phyloP scores from a whole-genome alignment of 495 filamentous ascomycete genomes.

The Tuber melanosporum region DNA sequence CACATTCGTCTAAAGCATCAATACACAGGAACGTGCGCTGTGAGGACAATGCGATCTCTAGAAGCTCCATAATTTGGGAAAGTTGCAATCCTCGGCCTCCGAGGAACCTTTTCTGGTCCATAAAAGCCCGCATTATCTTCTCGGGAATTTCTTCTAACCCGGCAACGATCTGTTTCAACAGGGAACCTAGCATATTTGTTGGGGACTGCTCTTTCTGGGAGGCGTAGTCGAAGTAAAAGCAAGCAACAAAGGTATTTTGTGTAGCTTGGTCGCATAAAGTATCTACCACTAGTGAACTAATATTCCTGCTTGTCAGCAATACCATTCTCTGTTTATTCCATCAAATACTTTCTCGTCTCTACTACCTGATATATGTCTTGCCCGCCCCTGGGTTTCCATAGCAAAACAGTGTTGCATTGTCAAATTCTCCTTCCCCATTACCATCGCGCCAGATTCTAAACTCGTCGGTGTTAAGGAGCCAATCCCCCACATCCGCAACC shows the following conservation, averaged over 20 bases:
- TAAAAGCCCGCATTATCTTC: not conserved
- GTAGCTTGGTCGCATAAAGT: not conserved
- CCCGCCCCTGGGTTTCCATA: not conserved
- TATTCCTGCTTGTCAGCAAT: not conserved
- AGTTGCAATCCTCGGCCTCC: not conserved
- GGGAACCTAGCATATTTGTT: not conserved
- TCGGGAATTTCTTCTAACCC: not conserved
- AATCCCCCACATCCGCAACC: not conserved
- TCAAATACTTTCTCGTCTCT: not conserved
- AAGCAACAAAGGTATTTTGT: not conserved
- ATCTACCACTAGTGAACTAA: slow-evolving; percentile 1
- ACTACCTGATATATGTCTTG: not conserved
- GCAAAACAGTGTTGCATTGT: not conserved
- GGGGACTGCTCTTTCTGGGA: not conserved
- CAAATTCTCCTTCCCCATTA: not conserved
- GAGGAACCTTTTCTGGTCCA: not conserved
- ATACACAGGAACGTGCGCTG: not conserved
- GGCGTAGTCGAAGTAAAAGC: not conserved
- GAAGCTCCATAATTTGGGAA: not conserved
- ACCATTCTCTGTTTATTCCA: not conserved
- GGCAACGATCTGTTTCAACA: not conserved
- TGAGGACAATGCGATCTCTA: not conserved
- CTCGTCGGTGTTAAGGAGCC: not conserved
- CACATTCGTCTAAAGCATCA: not conserved
- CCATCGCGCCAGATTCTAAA: not conserved